Evolutionary conservation across 495 filamentous ascomycete species (phyloP).

Genomic region (Podospora didyma): DNA sequence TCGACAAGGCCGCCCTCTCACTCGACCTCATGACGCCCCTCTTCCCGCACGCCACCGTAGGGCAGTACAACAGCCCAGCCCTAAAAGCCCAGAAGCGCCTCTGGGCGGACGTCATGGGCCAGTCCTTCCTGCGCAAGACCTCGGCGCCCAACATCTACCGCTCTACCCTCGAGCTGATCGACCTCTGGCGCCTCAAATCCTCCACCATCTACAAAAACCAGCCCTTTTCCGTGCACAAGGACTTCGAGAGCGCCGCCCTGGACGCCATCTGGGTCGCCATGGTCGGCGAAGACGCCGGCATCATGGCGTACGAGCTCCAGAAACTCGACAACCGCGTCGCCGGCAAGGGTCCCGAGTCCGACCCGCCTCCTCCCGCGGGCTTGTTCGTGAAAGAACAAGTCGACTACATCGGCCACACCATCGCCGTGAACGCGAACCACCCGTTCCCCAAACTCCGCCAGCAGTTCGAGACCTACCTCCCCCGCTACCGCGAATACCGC

Average conservation of each 20-base stretch:
- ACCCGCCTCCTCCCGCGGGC: neutral
- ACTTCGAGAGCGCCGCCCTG: slow-evolving; percentile 31
- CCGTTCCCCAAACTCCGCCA: slow-evolving; percentile 10
- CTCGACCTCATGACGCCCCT: slow-evolving; percentile 19
- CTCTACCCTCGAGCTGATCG: slow-evolving; percentile 21
- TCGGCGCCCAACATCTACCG: slow-evolving; percentile 28
- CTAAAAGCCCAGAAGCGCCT: slow-evolving; percentile 27
- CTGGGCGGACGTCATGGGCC: slow-evolving; percentile 31
- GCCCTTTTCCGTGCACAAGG: slow-evolving; percentile 22
- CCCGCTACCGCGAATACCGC: slow-evolving; percentile 20
- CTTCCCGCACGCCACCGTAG: slow-evolving; percentile 20
- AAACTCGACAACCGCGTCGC: slow-evolving; percentile 15
- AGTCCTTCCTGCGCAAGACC: slow-evolving; percentile 28
- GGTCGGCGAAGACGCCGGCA: slow-evolving; percentile 24
- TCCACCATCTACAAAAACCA: slow-evolving; percentile 5
- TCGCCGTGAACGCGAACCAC: slow-evolving; percentile 8
- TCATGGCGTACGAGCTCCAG: slow-evolving; percentile 16
- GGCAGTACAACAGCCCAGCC: slow-evolving; percentile 24
- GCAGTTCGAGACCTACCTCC: slow-evolving; percentile 16
- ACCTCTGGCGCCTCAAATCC: slow-evolving; percentile 33
- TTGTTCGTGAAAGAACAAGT: slow-evolving; percentile 16
- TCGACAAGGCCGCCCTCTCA: slow-evolving; percentile 20
- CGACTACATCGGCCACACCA: slow-evolving; percentile 18
- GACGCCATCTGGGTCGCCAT: slow-evolving; percentile 33
- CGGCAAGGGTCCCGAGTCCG: neutral